These are phyloP conservation scores for Boletus subcaerulescens DNA, from an alignment of 768 basidiomycete genomes.

Conservation along the genomic window DNA sequence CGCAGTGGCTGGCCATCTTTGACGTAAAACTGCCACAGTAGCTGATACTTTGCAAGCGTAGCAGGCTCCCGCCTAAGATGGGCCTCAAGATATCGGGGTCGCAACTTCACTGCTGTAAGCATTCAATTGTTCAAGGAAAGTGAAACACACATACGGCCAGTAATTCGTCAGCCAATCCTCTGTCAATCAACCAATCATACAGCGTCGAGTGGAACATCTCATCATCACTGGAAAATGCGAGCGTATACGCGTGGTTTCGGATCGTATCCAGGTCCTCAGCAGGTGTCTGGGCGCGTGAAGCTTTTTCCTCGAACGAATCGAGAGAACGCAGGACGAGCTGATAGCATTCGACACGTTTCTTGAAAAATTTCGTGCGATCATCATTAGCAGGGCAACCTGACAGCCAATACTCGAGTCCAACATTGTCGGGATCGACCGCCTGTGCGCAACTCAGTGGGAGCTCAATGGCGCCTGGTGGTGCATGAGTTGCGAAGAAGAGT, in stretches of 20 bases:
- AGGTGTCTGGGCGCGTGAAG: conserved; percentile 32
- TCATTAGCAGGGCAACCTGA: conserved; percentile 59
- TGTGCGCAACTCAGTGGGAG: conserved; percentile 83
- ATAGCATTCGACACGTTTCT: conserved; percentile 72
- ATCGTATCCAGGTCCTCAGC: conserved; percentile 63
- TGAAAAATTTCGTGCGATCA: conserved; percentile 52
- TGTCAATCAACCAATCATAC: conserved; percentile 90
- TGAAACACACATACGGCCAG: conserved; percentile 64
- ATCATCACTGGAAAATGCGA: conserved; percentile 82
- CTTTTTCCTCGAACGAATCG: conserved; percentile 71
- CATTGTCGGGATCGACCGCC: conserved; percentile 70
- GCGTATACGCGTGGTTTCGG: conserved; percentile 80
- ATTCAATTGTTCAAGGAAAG: neutral
- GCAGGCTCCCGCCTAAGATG: conserved; percentile 81
- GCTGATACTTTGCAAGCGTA: conserved; percentile 77
- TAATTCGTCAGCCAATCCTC: conserved; percentile 80
- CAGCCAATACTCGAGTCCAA: conserved; percentile 75
- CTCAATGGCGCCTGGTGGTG: conserved; percentile 67
- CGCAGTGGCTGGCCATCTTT: conserved; percentile 84
- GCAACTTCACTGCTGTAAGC: conserved; percentile 51
- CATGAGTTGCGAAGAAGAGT: neutral
- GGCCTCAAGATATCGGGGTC: conserved; percentile 83
- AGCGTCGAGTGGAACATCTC: conserved; percentile 91
- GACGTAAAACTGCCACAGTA: conserved; percentile 97
- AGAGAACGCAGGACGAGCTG: conserved; percentile 81